A percentile compares a stretch with the other conserved stretches of the same genome.
Conservation (phyloP, 441 rosid genomes). For the Populus hybrid region DNA sequence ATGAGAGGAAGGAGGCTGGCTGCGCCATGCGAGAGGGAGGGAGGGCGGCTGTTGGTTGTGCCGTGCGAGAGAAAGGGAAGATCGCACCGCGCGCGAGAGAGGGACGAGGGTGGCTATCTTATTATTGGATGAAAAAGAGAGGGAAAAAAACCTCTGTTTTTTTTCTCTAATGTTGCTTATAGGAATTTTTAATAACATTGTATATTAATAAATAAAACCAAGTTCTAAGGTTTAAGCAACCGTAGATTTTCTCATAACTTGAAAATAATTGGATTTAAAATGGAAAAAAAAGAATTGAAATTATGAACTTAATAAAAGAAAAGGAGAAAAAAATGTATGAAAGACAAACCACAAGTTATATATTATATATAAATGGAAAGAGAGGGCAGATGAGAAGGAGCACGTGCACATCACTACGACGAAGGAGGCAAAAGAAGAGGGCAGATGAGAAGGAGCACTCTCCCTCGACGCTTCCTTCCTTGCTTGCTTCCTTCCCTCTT, state of each 20-base stretch:
- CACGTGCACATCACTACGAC: neutral
- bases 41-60: neutral
- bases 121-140: neutral
- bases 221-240: too few relatives aligned
- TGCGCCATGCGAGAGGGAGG: neutral
- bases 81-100: neutral
- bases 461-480: too few relatives aligned
- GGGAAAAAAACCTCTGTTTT: neutral
- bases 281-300: neutral
- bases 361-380: neutral
- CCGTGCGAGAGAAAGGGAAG: neutral
- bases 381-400: neutral
- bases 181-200: too few relatives aligned
- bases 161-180: neutral
- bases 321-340: too few relatives aligned
- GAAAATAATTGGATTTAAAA: too few relatives aligned
- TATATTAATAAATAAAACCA: too few relatives aligned
- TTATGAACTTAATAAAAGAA: too few relatives aligned
- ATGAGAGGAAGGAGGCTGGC: neutral
- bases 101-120: neutral
- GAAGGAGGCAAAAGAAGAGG: too few relatives aligned
- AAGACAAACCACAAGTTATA: too few relatives aligned
- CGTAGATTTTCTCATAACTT: too few relatives aligned
- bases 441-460: neutral
- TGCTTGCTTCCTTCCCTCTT: neutral